Percentiles rank a stretch among this genome's conserved stretches.
Evolutionary conservation across 169 alveolate species (phyloP).

Genomic region (Babesia bigemina): DNA sequence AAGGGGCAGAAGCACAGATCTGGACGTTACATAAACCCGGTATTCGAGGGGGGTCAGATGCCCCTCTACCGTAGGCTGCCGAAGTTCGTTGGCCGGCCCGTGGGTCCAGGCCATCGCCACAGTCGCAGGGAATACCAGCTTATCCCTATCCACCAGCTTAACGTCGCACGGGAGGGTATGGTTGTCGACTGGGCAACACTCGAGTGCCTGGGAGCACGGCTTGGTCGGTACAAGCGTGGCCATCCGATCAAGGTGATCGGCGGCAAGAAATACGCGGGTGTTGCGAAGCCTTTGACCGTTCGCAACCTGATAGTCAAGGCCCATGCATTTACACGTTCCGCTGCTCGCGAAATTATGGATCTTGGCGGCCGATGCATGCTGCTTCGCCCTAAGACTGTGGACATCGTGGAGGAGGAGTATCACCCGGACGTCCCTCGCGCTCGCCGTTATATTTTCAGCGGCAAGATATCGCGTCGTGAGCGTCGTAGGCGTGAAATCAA

Average conservation of each 20-base stretch:
- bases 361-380: constrained; percentile 75
- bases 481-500: constrained; percentile 50
- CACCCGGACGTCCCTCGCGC: constrained; percentile 76
- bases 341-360: constrained; percentile 75
- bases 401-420: constrained; percentile 75
- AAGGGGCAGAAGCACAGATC: constrained; percentile 81
- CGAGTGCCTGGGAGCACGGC: constrained; percentile 71
- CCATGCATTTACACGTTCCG: constrained; percentile 75
- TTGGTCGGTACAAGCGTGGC: constrained; percentile 74
- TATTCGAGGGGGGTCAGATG: constrained; percentile 80
- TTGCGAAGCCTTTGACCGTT: constrained; percentile 56
- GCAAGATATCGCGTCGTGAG: constrained; percentile 76
- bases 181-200: constrained; percentile 78
- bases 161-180: constrained; percentile 65
- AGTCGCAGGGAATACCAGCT: constrained; percentile 69
- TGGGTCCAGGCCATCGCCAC: constrained; percentile 77
- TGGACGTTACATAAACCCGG: constrained; percentile 72
- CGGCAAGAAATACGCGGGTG: constrained; percentile 51
- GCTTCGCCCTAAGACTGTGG: constrained; percentile 74
- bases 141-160: constrained; percentile 71
- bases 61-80: constrained; percentile 79
- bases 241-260: constrained; percentile 77
- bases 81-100: constrained; percentile 77
- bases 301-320: constrained; percentile 77
- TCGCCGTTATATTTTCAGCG: constrained; percentile 73